These are phyloP conservation scores for Terfezia claveryi DNA, from an alignment of 495 filamentous ascomycete species.

Conservation along the genomic window DNA sequence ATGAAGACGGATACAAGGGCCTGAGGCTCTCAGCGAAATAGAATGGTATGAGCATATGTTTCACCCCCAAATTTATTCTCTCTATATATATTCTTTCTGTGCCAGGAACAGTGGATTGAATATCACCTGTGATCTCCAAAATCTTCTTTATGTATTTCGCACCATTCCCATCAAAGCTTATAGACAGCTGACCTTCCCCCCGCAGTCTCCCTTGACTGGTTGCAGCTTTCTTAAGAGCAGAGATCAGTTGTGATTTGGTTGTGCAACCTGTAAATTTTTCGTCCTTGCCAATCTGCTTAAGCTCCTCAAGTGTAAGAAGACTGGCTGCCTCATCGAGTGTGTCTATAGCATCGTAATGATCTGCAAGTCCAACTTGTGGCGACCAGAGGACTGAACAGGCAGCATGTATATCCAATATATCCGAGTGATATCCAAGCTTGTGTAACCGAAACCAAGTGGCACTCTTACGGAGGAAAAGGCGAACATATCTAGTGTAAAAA, in stretches of 20 bases:
- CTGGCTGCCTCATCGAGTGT: slow-evolving; percentile 70
- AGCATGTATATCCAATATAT: slow-evolving; percentile 49
- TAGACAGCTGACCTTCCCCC: slow-evolving; percentile 9
- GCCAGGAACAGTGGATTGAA: background rate
- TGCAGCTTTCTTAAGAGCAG: slow-evolving; percentile 23
- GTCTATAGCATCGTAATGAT: slow-evolving; percentile 44
- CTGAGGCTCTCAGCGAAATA: slow-evolving; percentile 17
- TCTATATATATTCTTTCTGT: background rate
- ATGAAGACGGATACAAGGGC: slow-evolving; percentile 64
- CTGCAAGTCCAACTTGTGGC: slow-evolving; percentile 38
- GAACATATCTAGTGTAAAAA: slow-evolving; percentile 43
- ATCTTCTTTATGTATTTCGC: slow-evolving; percentile 52
- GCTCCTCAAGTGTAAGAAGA: slow-evolving; percentile 61
- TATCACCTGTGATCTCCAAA: slow-evolving; percentile 35
- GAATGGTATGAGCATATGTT: slow-evolving; percentile 1
- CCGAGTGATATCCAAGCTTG: slow-evolving; percentile 53
- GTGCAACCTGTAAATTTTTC: slow-evolving; percentile 60
- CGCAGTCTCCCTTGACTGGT: slow-evolving; percentile 1
- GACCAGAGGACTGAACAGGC: slow-evolving; percentile 39
- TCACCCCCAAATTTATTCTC: background rate
- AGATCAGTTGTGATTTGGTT: slow-evolving; percentile 63
- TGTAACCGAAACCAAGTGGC: slow-evolving; percentile 79
- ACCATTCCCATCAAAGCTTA: slow-evolving; percentile 23
- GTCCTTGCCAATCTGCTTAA: slow-evolving; percentile 68
- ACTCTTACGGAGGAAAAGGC: slow-evolving; percentile 83